Evolutionary conservation across 352 stramenopile species (phyloP), one percentile per base, ranked within the genome.

Genomic region (Globisporangium splendens): DNA sequence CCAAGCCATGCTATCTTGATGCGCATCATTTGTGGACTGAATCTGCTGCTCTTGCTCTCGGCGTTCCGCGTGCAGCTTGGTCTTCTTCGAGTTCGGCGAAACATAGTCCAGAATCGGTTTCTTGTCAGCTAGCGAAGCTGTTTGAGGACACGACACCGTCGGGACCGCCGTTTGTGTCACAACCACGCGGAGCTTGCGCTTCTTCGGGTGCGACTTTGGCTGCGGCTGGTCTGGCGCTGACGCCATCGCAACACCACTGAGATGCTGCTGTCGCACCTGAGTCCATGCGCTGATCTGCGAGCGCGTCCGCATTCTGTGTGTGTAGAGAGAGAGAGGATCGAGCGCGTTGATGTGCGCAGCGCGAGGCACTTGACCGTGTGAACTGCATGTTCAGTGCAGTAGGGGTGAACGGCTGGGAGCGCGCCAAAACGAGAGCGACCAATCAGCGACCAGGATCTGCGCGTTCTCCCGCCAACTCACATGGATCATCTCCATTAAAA

Each of bases 271-370:
- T 24, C 12, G 38, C 11, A 28, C 28, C 8, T 50, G 31, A 15
- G 61, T 5, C 48, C 60, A 52, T 35, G 38, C 33, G 47, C 22
- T 51, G 28, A 20, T 35, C 41, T 49, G 56, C 50, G 62, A 57
- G 6, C 56, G 62, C 35, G 57, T 64, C 21, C 51, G 46, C 62
- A 68, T 68, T 2, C 12, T 18, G 21, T n/a, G 33, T 53, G 8
- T 31, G 20, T 43, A 35, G 28, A 35, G 28, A 35, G 28, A 35
- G 28, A 35, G 2, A 35, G 24, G 28, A 35, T 2, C 2, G 24
- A 31, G 24, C 2, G 24, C 24, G 24, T 31, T 31, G 24, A 5
- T 24, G 12, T 50, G 35, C 3, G n/a, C 28, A n/a, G 46, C 46
- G 24, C 14, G 13, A 10, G 46, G 21, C 54, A 47, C 7, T 14